A percentile compares a stretch with the other conserved stretches of the same genome.
phyloP scores from a whole-genome alignment of 495 filamentous ascomycete genomes.

The Hypoxylon intermedium region DNA sequence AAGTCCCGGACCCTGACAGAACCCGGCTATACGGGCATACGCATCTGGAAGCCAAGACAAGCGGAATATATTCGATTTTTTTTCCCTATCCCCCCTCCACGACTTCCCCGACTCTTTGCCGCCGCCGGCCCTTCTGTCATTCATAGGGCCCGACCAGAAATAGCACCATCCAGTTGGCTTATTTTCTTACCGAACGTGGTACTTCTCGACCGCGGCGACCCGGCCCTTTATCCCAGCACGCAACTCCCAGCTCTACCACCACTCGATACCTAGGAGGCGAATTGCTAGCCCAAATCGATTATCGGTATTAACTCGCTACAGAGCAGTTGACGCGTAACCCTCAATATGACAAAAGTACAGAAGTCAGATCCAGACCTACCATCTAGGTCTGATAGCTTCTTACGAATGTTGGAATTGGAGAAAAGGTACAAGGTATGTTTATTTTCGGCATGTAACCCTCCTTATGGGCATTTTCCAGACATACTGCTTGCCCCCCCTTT shows the following conservation, averaged over 20 bases:
- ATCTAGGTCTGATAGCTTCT: slow-evolving; percentile 52
- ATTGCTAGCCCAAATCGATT: slow-evolving; percentile 20
- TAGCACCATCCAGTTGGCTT: slow-evolving; percentile 37
- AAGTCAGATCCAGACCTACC: slow-evolving; percentile 39
- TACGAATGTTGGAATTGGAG: slow-evolving; percentile 60
- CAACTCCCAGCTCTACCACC: slow-evolving; percentile 4
- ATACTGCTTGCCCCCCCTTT: slow-evolving; percentile 21
- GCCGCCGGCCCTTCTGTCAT: slow-evolving; percentile 24
- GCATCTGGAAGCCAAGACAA: slow-evolving; percentile 36
- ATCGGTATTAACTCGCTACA: slow-evolving; percentile 29
- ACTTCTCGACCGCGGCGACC: slow-evolving; percentile 29
- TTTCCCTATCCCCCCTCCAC: slow-evolving; percentile 11
- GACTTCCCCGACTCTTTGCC: slow-evolving; percentile 7
- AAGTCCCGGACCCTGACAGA: slow-evolving; percentile 28
- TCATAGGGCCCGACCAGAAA: slow-evolving; percentile 23
- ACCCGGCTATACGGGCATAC: slow-evolving; percentile 40
- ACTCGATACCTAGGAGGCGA: slow-evolving; percentile 23
- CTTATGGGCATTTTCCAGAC: slow-evolving; percentile 33
- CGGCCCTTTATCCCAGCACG: slow-evolving; percentile 35
- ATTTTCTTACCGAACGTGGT: slow-evolving; percentile 35
- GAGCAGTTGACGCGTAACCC: slow-evolving; percentile 42
- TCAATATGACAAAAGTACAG: slow-evolving; percentile 46
- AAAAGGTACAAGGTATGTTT: slow-evolving; percentile 59
- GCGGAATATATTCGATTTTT: slow-evolving; percentile 29
- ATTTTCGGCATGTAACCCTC: slow-evolving; percentile 47